Conservation (phyloP, 805 yeast genomes). For the Kluyveromyces aestuarii region DNA sequence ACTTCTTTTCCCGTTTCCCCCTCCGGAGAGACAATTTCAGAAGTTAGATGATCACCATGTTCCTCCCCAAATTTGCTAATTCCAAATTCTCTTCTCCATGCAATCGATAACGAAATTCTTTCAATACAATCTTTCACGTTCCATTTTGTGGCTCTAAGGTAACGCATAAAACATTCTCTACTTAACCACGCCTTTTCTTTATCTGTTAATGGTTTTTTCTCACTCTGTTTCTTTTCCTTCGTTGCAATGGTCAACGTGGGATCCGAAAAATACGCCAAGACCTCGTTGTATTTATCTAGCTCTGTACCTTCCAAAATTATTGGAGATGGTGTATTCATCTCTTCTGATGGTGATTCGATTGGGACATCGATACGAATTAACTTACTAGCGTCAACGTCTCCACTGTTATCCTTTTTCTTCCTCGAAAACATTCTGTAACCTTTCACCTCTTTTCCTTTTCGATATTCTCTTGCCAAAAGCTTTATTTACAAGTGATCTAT, state of each 20-base stretch:
- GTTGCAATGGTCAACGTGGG: slow-evolving; percentile 43
- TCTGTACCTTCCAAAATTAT: slow-evolving; percentile 44
- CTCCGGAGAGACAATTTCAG: slow-evolving; percentile 50
- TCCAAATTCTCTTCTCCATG: slow-evolving; percentile 95
- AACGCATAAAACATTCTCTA: slow-evolving; percentile 82
- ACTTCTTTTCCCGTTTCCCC: slow-evolving; percentile 90
- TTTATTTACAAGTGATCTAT: neutral
- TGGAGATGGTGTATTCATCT: slow-evolving; percentile 43
- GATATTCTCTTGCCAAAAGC: neutral
- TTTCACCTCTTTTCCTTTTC: neutral
- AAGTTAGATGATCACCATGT: slow-evolving; percentile 39
- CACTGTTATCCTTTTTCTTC: slow-evolving; percentile 18
- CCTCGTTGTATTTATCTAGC: slow-evolving; percentile 48
- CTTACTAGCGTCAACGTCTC: slow-evolving; percentile 17
- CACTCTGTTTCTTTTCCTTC: slow-evolving; percentile 36
- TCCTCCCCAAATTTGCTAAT: slow-evolving; percentile 41
- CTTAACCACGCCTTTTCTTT: slow-evolving; percentile 89
- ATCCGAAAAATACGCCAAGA: slow-evolving; percentile 52
- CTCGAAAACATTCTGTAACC: slow-evolving; percentile 17
- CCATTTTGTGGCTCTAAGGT: slow-evolving; percentile 94
- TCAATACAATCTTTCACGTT: slow-evolving; percentile 55
- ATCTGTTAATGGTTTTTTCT: slow-evolving; percentile 25
- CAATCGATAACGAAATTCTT: slow-evolving; percentile 66
- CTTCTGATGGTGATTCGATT: slow-evolving; percentile 44
- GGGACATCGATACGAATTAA: slow-evolving; percentile 36